Base-by-base conservation (phyloP, 352 stramenopile genomes). In the Elongisporangium undulatum region DNA sequence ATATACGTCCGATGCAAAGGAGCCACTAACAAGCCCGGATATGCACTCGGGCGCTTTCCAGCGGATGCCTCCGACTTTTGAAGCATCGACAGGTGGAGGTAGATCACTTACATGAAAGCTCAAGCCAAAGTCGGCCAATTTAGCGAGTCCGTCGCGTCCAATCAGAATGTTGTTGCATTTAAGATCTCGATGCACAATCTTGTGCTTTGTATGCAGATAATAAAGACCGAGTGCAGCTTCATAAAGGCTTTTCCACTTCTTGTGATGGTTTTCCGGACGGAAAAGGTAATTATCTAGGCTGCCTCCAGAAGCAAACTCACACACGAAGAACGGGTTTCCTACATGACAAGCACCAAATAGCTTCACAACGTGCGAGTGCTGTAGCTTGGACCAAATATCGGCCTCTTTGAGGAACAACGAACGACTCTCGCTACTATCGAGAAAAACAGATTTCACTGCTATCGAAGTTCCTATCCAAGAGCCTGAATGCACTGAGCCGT, bases 141-240 rank as follows among this genome's bases (percentile, higher is more conserved):
- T 66, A 8, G 64, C 61, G 7, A 49, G 38, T 17, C 56, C 51
- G 38, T 68, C 54, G 15, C 4, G 22, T 10, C 51, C 52, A 3
- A 71, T 15, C 15, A 71, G 21, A 48, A 75, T 62, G 49, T 67
- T 64, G 49, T 64, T 53, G 56, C 67, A 66, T 29, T 64, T 64
- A 23, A 74, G 38, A 49, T 66, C 51, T n/a, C 59, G 59, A 39
- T 67, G 60, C 16, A 66, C 53, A 8, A 71, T 48, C 19, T 55
- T 53, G 15, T 59, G 41, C 0, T 59, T 56, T 29, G 13, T 20
- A 41, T 71, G 67, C 9, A 71, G 55, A 17, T 66, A 67, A 34
- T 69, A 59, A 17, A 71, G 50, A 4, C 56, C 67, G 38, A 71
- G 50, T 16, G 59, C 67, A 22, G 56, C 60, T 13, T 74, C 63